Conservation (phyloP, 169 alveolate genomes). For the Plasmodium vivax region DNA sequence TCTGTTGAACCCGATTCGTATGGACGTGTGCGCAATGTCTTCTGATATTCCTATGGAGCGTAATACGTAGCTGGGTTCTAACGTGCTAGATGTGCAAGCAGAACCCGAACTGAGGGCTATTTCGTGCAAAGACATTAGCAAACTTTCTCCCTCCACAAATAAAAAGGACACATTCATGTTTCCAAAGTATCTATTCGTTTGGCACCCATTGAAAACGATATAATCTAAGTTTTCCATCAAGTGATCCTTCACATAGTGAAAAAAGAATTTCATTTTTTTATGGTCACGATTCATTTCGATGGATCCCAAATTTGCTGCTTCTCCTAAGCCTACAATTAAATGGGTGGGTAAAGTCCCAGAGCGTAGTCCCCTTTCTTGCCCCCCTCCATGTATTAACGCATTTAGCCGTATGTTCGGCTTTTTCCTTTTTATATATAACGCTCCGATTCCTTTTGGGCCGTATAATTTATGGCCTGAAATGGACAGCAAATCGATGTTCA, state of each 20-base stretch:
- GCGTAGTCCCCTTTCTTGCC: slow-evolving; percentile 98
- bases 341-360: slow-evolving; percentile 96
- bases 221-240: slow-evolving; percentile 81
- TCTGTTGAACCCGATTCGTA: slow-evolving; percentile 98
- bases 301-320: slow-evolving; percentile 93
- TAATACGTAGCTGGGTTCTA: slow-evolving; percentile 94
- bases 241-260: slow-evolving; percentile 83
- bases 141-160: slow-evolving; percentile 95
- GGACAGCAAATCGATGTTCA: slow-evolving; percentile 94
- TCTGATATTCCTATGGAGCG: slow-evolving; percentile 97
- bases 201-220: slow-evolving; percentile 91
- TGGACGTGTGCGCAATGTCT: slow-evolving; percentile 97
- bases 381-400: slow-evolving; percentile 98
- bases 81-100: slow-evolving; percentile 93
- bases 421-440: slow-evolving; percentile 94
- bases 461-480: slow-evolving; percentile 97
- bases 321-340: slow-evolving; percentile 96
- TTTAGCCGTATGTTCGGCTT: slow-evolving; percentile 95
- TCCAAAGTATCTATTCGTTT: slow-evolving; percentile 88
- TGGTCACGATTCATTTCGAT: slow-evolving; percentile 95
- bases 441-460: slow-evolving; percentile 99
- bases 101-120: slow-evolving; percentile 93
- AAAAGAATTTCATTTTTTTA: slow-evolving; percentile 89
- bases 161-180: slow-evolving; percentile 96
- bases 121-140: slow-evolving; percentile 89